Base-by-base conservation (phyloP, 805 yeast species). In the Candida odintsovae region DNA sequence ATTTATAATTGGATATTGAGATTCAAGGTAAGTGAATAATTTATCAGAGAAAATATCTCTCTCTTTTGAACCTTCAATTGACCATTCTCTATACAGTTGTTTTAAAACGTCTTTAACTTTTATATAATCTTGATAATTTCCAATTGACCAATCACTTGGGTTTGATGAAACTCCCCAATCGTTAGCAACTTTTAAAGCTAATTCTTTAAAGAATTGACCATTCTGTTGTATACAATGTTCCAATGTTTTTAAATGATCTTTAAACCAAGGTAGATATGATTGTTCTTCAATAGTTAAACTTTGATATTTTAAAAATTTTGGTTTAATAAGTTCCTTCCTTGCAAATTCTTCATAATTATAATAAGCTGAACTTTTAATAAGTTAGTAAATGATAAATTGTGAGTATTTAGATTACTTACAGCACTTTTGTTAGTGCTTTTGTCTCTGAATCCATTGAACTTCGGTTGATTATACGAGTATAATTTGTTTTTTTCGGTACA, bases 21-120 rank as follows among this genome's bases (percentile, higher is more conserved):
- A 57, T 68, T 44, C 61, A 28, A 64, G 41, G 9, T 38, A 41
- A 1, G 57, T 44, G 6, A 77, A 50, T 4, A 80, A 66, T 21
- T 63, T 58, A 0, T 66, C 68, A 55, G 69, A 74, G 2, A 73
- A 63, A 3, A 47, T 46, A 0, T 55, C 55, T 33, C 87, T 56
- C 52, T 82, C 86, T 0, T 40, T 35, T 4, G 36, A 49, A 0
- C 84, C 82, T n/a, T 77, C 79, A 5, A 56, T 57, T 25, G 80
- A 68, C 87, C 88, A 82, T 58, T 82, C 88, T 48, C 87, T 62
- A 6, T 70, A 65, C n/a, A 76, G 55, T 55, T 82, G 87, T 38
- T 77, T 65, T 54, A 86, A 58, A 0, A 80, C 68, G 1, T 82
- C 69, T 40, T 76, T 61, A 5, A 81, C 83, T 61, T 82, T 82